These are phyloP conservation scores for barrel medic (Medicago truncatula) DNA, from an alignment of 306 rosid genomes.

Conservation along the genomic window MtrunA17r5.0-ANR NC_053048.1:7246001-7246500, in stretches of 20 bases:
- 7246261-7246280: conserved; percentile 97
- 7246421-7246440: conserved; percentile 95
- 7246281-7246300: conserved; percentile 92
- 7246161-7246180: conserved; percentile 2
- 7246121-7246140: conserved; percentile 92
- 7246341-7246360: conserved; percentile 36
- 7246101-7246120: conserved; percentile 99
- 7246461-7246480: conserved; percentile 99
- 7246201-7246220: neutral
- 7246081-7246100: conserved; percentile 93
- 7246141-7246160: conserved; percentile 74
- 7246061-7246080: conserved; percentile 91
- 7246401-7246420: conserved; percentile 99
- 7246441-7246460: conserved; percentile 95
- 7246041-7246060: conserved; percentile 86
- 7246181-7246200: neutral
- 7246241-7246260: conserved; percentile 73
- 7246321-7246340: neutral
- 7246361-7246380: conserved; percentile 17
- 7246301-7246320: conserved; percentile 13
- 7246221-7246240: neutral
- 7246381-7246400: conserved; percentile 86
- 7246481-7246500: conserved; percentile 94
- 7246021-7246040: conserved; percentile 82
- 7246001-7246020: conserved; percentile 95